phyloP scores from a whole-genome alignment of 1,284 basidiomycete species.

The Cutaneotrichosporon daszewskae region DNA sequence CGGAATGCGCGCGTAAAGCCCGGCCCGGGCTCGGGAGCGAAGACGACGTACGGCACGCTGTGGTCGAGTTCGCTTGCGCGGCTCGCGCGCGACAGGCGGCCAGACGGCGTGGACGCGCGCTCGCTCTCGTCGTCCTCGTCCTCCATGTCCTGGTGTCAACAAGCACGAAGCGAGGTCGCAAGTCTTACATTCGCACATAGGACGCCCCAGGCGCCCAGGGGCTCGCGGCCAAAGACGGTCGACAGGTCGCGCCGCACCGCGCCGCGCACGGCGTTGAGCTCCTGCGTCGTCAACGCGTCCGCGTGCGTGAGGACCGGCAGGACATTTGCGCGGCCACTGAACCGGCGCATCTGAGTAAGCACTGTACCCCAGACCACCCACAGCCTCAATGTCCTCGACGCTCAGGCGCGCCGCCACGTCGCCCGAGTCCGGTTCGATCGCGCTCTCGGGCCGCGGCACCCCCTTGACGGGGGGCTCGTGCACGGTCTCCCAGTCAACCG shows the following conservation, averaged over 20 bases:
- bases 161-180: too few species aligned
- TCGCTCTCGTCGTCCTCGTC: slow-evolving; percentile 6
- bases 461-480: slow-evolving; percentile 8
- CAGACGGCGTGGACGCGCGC: too few species aligned
- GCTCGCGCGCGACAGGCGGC: slow-evolving; percentile 7
- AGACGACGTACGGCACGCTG: slow-evolving; percentile 22
- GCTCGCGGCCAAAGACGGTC: slow-evolving; percentile 16
- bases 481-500: slow-evolving; percentile 18
- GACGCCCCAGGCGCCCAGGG: slow-evolving; percentile 13
- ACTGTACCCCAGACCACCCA: background rate
- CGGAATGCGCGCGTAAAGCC: slow-evolving; percentile 23
- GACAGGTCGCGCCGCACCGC: slow-evolving; percentile 29
- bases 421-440: slow-evolving; percentile 7
- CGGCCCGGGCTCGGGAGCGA: slow-evolving; percentile 18
- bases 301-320: slow-evolving; percentile 36
- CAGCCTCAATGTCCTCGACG: slow-evolving; percentile 19
- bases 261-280: slow-evolving; percentile 23
- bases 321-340: slow-evolving; percentile 33
- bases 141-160: slow-evolving; percentile 1
- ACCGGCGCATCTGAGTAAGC: slow-evolving; percentile 29
- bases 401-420: slow-evolving; percentile 10
- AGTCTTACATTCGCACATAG: too few species aligned
- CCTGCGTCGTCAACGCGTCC: slow-evolving; percentile 30
- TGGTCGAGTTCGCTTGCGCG: slow-evolving; percentile 9
- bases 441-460: slow-evolving; percentile 6